Evolutionary conservation across 176 grass and related monocot species (phyloP).

Genomic region (Hordeum marinum): DNA sequence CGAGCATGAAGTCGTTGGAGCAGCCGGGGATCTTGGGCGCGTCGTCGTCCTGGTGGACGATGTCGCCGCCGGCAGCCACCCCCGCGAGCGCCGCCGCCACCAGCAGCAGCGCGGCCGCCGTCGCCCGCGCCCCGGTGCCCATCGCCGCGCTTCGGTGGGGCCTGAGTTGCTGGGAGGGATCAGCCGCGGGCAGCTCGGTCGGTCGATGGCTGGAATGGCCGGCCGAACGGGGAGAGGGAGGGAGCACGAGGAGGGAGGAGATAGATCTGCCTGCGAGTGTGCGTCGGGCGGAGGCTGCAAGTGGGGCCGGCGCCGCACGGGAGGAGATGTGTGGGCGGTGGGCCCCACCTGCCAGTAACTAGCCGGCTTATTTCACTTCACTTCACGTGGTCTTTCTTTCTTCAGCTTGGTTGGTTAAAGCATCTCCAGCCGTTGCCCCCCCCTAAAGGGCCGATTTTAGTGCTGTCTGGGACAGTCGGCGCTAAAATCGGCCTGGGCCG

Average conservation of each 20-base stretch:
- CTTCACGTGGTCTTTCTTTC: too few species aligned
- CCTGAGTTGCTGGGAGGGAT: background rate
- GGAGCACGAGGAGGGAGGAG: background rate
- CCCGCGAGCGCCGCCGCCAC: slow-evolving; percentile 33
- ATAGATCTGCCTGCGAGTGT: background rate
- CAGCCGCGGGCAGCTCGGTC: too few species aligned
- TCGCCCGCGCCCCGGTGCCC: slow-evolving; percentile 8
- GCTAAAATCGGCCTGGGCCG: too few species aligned
- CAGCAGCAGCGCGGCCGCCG: slow-evolving; percentile 29
- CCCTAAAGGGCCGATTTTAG: too few species aligned
- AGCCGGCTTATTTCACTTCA: too few species aligned
- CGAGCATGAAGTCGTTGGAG: slow-evolving; percentile 88
- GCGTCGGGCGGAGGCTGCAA: background rate
- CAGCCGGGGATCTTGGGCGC: slow-evolving; percentile 90
- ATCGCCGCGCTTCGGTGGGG: background rate
- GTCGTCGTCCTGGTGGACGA: slow-evolving; percentile 78
- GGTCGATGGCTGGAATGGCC: background rate
- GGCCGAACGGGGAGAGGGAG: background rate
- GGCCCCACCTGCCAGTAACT: too few species aligned
- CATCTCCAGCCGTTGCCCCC: too few species aligned
- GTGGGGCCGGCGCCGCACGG: too few species aligned
- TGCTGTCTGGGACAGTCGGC: too few species aligned
- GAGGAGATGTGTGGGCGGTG: too few species aligned
- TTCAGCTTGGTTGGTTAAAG: too few species aligned
- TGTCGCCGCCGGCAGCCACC: slow-evolving; percentile 66